Evolutionary conservation across 108 stramenopile genomes (phyloP).

Genomic region (Skeletonema marinoi): DNA sequence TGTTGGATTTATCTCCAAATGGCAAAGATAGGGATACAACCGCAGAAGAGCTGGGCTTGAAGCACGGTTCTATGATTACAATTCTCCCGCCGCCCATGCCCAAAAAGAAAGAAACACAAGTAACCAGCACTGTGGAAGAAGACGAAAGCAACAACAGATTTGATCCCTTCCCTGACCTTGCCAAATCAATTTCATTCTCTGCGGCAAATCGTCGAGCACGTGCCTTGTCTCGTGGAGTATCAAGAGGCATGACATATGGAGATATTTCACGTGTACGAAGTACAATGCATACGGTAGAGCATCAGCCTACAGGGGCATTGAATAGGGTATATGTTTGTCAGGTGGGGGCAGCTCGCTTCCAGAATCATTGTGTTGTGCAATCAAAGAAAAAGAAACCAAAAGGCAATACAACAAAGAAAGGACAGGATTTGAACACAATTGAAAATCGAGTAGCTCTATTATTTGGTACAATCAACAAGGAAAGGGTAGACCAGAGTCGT

Average conservation of each 20-base stretch:
- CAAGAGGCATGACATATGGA: conserved; percentile 59
- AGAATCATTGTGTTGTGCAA: conserved; percentile 53
- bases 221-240: conserved; percentile 47
- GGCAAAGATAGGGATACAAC: conserved; percentile 31
- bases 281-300: conserved; percentile 75
- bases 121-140: neutral
- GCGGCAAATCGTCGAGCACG: conserved; percentile 49
- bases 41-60: conserved; percentile 51
- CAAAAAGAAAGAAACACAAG: conserved; percentile 12
- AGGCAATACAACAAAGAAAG: conserved; percentile 3
- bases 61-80: conserved; percentile 76
- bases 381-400: conserved; percentile 30
- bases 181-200: conserved; percentile 65
- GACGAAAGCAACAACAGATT: conserved; percentile 29
- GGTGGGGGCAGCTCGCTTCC: conserved; percentile 74
- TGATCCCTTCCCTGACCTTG: conserved; percentile 85
- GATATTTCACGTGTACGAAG: conserved; percentile 65
- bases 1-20: conserved; percentile 17
- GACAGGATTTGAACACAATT: conserved; percentile 9
- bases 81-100: conserved; percentile 38
- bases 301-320: conserved; percentile 68
- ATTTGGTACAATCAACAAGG: conserved; percentile 77
- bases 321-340: conserved; percentile 80
- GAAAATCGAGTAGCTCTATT: conserved; percentile 66
- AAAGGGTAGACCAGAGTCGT: conserved; percentile 59